phyloP scores from a whole-genome alignment of 768 basidiomycete species.

The Suillus cothurnatus region DNA sequence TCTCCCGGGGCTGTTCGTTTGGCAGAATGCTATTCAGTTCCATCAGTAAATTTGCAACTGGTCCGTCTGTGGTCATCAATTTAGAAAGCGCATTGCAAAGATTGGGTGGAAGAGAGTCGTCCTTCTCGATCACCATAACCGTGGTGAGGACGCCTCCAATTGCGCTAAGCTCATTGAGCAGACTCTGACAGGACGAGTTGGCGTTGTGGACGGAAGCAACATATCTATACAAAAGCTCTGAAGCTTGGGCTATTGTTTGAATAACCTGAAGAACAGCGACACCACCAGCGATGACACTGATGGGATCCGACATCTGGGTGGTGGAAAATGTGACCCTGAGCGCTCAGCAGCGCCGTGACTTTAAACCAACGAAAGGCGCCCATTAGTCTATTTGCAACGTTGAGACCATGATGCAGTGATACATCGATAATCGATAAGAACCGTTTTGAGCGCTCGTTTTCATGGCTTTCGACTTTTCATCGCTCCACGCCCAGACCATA shows the following conservation, averaged over 20 bases:
- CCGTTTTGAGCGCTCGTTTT: too few relatives aligned
- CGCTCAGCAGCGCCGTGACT: too few relatives aligned
- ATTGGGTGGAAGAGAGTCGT: not conserved
- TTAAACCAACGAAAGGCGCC: too few relatives aligned
- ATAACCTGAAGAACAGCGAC: too few relatives aligned
- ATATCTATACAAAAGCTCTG: conserved; percentile 4
- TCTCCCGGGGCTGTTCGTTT: not conserved
- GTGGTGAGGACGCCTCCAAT: not conserved
- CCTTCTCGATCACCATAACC: not conserved
- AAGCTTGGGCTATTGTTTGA: not conserved
- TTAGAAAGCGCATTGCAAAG: not conserved
- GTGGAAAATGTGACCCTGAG: too few relatives aligned
- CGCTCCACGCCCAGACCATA: too few relatives aligned
- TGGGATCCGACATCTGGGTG: not conserved
- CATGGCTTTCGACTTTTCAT: not conserved
- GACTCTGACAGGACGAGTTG: not conserved
- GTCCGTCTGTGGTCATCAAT: not conserved
- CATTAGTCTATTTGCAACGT: too few relatives aligned
- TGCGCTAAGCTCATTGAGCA: not conserved
- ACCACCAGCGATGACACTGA: not conserved
- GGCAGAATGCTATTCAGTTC: not conserved
- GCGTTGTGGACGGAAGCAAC: conserved; percentile 5
- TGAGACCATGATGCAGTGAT: too few relatives aligned
- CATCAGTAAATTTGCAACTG: not conserved
- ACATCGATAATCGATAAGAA: too few relatives aligned